Conservation (phyloP, 2,329 filamentous ascomycete genomes). For the Penicillium sp. region DNA sequence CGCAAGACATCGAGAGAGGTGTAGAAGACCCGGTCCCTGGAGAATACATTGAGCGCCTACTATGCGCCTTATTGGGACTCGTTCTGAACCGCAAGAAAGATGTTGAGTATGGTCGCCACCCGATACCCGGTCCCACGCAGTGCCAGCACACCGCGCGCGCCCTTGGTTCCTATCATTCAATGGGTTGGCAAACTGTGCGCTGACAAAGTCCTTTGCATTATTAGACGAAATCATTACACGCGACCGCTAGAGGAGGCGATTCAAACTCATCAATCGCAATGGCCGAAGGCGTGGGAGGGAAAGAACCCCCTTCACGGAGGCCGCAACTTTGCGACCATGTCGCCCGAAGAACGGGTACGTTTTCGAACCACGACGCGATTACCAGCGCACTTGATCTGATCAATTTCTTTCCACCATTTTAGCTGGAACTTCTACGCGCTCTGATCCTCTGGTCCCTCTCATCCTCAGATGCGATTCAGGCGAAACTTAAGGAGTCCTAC, state of each 20-base stretch:
- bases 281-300: constrained; percentile 80
- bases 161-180: constrained; percentile 8
- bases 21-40: constrained; percentile 76
- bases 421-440: constrained; percentile 82
- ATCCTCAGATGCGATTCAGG: constrained; percentile 80
- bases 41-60: constrained; percentile 80
- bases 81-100: constrained; percentile 97
- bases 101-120: constrained; percentile 75
- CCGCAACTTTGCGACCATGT: constrained; percentile 79
- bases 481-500: constrained; percentile 82
- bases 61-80: constrained; percentile 85
- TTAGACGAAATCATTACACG: constrained; percentile 85
- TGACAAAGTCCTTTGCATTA: constrained; percentile 25
- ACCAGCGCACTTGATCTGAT: constrained; percentile 1
- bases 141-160: constrained; percentile 14
- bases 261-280: constrained; percentile 80
- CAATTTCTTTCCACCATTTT: constrained; percentile 17
- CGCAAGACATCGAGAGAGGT: constrained; percentile 90
- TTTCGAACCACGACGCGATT: constrained; percentile 6
- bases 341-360: constrained; percentile 75
- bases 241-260: constrained; percentile 94
- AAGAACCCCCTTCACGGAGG: constrained; percentile 81
- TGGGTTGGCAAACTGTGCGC: constrained; percentile 27
- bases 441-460: constrained; percentile 86
- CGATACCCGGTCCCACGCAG: constrained; percentile 16